These are phyloP conservation scores for Zychaea mexicana DNA, from an alignment of 371 early-diverging fungal genomes.

Conservation along the genomic window DNA sequence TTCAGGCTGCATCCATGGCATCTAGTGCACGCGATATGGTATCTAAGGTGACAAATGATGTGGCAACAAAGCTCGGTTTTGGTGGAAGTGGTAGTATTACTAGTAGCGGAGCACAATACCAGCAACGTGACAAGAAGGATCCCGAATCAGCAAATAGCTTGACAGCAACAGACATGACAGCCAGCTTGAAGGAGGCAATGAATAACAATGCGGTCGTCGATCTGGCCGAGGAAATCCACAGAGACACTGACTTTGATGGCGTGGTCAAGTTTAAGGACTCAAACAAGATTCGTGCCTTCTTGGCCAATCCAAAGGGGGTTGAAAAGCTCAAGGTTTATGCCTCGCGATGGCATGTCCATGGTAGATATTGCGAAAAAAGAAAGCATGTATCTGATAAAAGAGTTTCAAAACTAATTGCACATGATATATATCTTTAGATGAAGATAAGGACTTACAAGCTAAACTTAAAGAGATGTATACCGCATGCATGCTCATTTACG, in stretches of 20 bases:
- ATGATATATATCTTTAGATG: conserved; percentile 18
- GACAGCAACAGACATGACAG: conserved; percentile 5
- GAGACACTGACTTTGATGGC: conserved; percentile 39
- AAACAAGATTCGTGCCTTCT: conserved; percentile 21
- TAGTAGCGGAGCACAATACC: not conserved
- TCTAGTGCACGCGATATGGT: conserved; percentile 11
- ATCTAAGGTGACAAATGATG: conserved; percentile 9
- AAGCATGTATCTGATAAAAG: not conserved
- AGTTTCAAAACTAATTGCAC: not conserved
- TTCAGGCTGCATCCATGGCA: conserved; percentile 1
- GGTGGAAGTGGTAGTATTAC: not conserved
- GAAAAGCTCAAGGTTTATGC: conserved; percentile 32
- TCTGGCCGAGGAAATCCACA: conserved; percentile 24
- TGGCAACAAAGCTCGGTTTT: conserved; percentile 10
- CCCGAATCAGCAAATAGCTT: conserved; percentile 1
- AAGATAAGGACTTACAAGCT: conserved; percentile 25
- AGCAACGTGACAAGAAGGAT: not conserved
- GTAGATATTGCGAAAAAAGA: conserved; percentile 9
- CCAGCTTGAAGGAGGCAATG: not conserved
- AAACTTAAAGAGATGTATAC: conserved; percentile 42
- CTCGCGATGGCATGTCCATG: conserved; percentile 34
- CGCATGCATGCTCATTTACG: conserved; percentile 23
- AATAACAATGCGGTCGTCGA: conserved; percentile 27
- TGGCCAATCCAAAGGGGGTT: conserved; percentile 23
- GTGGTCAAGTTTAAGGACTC: conserved; percentile 16